Evolutionary conservation across 257 asterid species (phyloP).

Genomic region (Verbascum thapsus): DNA sequence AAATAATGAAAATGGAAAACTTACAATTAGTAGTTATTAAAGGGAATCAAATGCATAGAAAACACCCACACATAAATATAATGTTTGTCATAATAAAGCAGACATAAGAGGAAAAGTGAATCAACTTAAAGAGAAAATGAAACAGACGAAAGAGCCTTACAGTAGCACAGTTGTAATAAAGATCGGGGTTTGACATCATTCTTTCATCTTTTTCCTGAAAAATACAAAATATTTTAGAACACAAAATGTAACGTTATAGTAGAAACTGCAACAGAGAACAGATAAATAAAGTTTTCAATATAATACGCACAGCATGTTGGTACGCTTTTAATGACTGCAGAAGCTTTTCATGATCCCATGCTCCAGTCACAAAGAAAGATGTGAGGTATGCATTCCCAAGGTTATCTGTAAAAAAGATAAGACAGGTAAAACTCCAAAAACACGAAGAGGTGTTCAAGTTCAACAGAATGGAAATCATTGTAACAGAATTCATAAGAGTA

Average conservation of each 20-base stretch:
- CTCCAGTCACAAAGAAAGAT: conserved; percentile 82
- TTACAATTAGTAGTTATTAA: conserved; percentile 15
- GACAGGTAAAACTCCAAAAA: conserved; percentile 5
- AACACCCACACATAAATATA: conserved; percentile 10
- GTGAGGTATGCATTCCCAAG: conserved; percentile 89
- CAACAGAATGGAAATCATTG: conserved; percentile 11
- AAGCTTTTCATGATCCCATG: conserved; percentile 82
- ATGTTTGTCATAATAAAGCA: conserved; percentile 2
- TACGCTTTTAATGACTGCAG: conserved; percentile 83
- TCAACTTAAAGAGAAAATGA: conserved; percentile 8
- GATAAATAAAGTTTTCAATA: conserved; percentile 19
- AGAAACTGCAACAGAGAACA: conserved; percentile 17
- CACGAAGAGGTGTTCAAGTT: conserved; percentile 4
- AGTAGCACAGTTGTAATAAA: conserved; percentile 83
- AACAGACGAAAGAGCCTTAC: conserved; percentile 53
- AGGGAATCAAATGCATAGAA: background rate
- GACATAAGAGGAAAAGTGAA: background rate
- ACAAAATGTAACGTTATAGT: conserved; percentile 24
- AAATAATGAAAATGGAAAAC: conserved; percentile 5
- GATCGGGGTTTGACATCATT: conserved; percentile 86
- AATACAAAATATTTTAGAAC: conserved; percentile 20
- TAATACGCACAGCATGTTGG: conserved; percentile 87
- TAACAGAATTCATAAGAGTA: background rate
- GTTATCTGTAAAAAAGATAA: conserved; percentile 59
- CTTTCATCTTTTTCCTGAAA: conserved; percentile 87